Base-by-base conservation (phyloP, 1,284 basidiomycete species). In the Fomes fomentarius region DNA sequence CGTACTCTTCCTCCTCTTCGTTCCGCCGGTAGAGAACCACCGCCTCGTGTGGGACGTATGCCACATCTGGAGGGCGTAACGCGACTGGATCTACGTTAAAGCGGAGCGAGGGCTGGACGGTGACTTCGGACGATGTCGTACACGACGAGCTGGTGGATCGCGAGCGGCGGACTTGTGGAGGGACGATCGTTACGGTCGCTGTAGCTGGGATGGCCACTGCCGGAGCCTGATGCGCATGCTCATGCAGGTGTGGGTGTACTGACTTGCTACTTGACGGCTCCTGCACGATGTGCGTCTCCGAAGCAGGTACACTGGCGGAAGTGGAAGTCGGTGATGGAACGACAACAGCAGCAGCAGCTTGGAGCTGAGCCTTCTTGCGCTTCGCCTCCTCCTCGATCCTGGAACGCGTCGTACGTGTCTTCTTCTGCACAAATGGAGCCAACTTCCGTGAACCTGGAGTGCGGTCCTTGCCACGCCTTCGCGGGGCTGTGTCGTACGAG, bases 381-480 rank as follows among this genome's bases (percentile, higher is more conserved):
- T 46, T 60, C 5, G 40, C 41, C 28, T 58, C 53, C 30, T 55
- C 57, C 30, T 59, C 57, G n/a, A 53, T 11, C 6, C 57, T 33
- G 9, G 57, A 59, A 17, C 57, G 57, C 3, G 57, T 59, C 1
- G 53, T 59, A n/a, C 57, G 50, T 3, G 57, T 59, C 47, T 56
- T 60, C 54, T 60, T 60, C 1, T 34, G 28, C 17, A 46, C 47
- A 17, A 44, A 51, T 5, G 58, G 51, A 0, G 54, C 72, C 39
- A 83, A 76, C 62, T 87, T 84, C 33, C 89, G 83, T 22, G 85
- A 86, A 14, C 89, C 89, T 19, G 88, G 88, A 0, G 75, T 78
- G n/a, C 52, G 47, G 68, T 91, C 89, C 6, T 88, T 89, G 3
- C 89, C 89, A 42, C 89, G 80, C 31, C 89, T 83, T 63, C 85